Percentiles rank a stretch among this genome's conserved stretches.
Evolutionary conservation across 1,139 yeast genomes (phyloP).

Genomic region (Candida sp.): DNA sequence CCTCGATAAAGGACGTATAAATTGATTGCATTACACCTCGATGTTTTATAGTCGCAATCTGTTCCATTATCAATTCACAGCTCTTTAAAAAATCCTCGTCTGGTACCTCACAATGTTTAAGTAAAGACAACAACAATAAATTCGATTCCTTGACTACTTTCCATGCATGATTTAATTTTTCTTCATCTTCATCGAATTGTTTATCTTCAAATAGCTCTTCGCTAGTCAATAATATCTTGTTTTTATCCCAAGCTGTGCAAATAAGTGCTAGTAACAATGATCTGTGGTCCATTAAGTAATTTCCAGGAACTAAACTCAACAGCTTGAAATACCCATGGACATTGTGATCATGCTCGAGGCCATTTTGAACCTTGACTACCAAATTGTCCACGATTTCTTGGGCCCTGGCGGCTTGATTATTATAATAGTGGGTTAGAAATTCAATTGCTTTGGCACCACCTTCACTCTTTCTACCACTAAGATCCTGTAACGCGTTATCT

Average conservation of each 20-base stretch:
- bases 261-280: constrained; percentile 12
- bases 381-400: constrained; percentile 2
- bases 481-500: constrained; percentile 43
- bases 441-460: constrained; percentile 60
- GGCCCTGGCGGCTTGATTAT: not conserved
- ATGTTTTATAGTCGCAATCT: constrained; percentile 74
- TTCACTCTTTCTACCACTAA: constrained; percentile 73
- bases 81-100: constrained; percentile 20
- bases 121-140: constrained; percentile 5
- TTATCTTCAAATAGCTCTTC: constrained; percentile 46
- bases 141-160: constrained; percentile 60
- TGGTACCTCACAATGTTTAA: constrained; percentile 1
- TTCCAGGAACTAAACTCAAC: constrained; percentile 45
- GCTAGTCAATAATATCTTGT: constrained; percentile 55
- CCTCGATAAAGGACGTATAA: constrained; percentile 69
- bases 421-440: constrained; percentile 6
- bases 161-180: constrained; percentile 77
- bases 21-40: constrained; percentile 91
- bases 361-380: not conserved
- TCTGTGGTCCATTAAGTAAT: constrained; percentile 7
- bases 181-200: constrained; percentile 34
- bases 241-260: constrained; percentile 48
- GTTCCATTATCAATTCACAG: constrained; percentile 51
- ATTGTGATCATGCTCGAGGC: not conserved
- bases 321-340: constrained; percentile 70